phyloP scores from a whole-genome alignment of 1,284 basidiomycete species.

The Mycena sp. region DNA sequence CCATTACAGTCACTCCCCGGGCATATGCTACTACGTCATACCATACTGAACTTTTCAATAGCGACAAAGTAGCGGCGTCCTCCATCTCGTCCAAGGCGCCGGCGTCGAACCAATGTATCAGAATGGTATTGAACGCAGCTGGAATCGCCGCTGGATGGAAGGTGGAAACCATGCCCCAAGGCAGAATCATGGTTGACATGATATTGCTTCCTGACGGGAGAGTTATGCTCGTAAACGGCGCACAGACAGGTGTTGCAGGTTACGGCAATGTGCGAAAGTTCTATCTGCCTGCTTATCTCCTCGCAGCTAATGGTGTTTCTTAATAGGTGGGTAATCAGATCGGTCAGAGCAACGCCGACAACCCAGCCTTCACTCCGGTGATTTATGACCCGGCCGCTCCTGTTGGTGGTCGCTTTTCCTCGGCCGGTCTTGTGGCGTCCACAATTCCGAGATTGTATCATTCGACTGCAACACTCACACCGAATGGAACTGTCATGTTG shows the following conservation, averaged over 20 bases:
- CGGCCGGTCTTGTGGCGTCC: constrained; percentile 71
- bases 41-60: too few relatives aligned
- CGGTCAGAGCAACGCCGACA: constrained; percentile 53
- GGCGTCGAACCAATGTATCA: constrained; percentile 77
- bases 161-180: constrained; percentile 77
- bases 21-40: too few relatives aligned
- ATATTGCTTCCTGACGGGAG: constrained; percentile 86
- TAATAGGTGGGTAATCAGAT: constrained; percentile 42
- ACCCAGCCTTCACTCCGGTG: constrained; percentile 65
- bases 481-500: constrained; percentile 49
- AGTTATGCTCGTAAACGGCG: constrained; percentile 83
- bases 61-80: constrained; percentile 67
- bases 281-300: constrained; percentile 66
- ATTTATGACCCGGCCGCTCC: constrained; percentile 76
- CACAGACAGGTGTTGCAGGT: constrained; percentile 78
- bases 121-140: constrained; percentile 70
- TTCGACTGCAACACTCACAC: constrained; percentile 77
- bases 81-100: constrained; percentile 74
- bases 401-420: constrained; percentile 70
- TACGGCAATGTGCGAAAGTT: constrained; percentile 58
- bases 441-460: constrained; percentile 86
- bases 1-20: too few relatives aligned
- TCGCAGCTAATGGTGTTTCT: constrained; percentile 68
- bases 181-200: constrained; percentile 81
- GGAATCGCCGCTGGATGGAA: constrained; percentile 80